Conservation (phyloP, 805 yeast genomes). For the Millerozyma miso region DNA sequence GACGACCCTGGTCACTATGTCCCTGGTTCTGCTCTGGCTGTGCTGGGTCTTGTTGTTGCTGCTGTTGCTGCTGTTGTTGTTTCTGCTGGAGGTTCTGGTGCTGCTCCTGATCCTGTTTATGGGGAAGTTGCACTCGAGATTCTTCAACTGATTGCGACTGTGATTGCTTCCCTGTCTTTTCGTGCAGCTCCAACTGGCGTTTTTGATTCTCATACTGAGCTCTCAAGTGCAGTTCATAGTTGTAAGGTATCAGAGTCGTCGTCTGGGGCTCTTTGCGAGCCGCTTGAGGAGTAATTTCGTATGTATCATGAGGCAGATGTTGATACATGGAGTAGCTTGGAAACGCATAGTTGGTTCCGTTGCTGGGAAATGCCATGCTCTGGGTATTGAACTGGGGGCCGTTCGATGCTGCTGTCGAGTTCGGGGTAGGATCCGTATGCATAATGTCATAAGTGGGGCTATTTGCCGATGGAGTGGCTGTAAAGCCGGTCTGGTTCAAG, state of each 20-base stretch:
- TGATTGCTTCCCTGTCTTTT: slow-evolving; percentile 8
- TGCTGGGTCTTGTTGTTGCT: slow-evolving; percentile 9
- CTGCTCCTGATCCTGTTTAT: slow-evolving; percentile 9
- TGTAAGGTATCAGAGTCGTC: slow-evolving; percentile 6
- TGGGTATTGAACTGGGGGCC: slow-evolving; percentile 22
- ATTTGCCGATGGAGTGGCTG: slow-evolving; percentile 3
- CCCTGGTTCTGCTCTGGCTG: slow-evolving; percentile 6
- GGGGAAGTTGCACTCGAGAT: slow-evolving; percentile 12
- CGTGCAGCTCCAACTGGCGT: slow-evolving; percentile 13
- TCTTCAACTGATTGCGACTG: slow-evolving; percentile 10
- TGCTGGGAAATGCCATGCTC: slow-evolving; percentile 20
- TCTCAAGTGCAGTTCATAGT: slow-evolving; percentile 21
- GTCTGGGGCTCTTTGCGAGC: background rate
- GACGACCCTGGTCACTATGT: background rate
- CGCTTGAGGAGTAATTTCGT: slow-evolving; percentile 1
- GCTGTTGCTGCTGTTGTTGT: slow-evolving; percentile 6
- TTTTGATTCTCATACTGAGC: slow-evolving; percentile 22
- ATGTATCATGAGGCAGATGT: slow-evolving; percentile 7
- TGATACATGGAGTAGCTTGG: slow-evolving; percentile 14
- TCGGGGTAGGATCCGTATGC: slow-evolving; percentile 12
- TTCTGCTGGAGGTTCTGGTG: slow-evolving; percentile 8
- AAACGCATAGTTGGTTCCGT: slow-evolving; percentile 11
- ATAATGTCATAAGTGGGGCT: slow-evolving; percentile 16
- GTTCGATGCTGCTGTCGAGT: slow-evolving; percentile 4
- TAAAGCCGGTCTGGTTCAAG: slow-evolving; percentile 3